Conservation (phyloP, 2,329 filamentous ascomycete species). For the Epichloe typhina region DNA sequence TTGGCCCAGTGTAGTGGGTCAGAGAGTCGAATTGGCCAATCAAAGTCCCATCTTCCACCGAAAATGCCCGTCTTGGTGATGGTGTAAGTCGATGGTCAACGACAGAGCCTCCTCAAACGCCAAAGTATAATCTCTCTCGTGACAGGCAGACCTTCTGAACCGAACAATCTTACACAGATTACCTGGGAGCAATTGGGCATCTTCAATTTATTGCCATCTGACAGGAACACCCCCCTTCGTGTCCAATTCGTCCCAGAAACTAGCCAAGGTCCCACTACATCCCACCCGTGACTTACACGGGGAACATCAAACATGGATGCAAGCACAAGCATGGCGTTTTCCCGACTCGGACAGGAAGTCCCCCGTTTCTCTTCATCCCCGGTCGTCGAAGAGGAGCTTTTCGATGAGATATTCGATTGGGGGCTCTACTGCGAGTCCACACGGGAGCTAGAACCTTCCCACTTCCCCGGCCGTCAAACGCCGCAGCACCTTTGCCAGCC, state of each 20-base stretch:
- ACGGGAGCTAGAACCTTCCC: constrained; percentile 17
- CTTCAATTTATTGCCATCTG: constrained; percentile 26
- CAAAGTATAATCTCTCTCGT: constrained; percentile 26
- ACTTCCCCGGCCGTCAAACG: constrained; percentile 16
- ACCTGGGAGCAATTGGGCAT: constrained; percentile 25
- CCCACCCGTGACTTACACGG: constrained; percentile 26
- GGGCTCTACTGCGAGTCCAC: constrained; percentile 21
- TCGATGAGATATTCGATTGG: constrained; percentile 26
- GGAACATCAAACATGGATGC: constrained; percentile 25
- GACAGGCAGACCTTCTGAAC: constrained; percentile 25
- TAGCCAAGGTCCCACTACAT: constrained; percentile 29
- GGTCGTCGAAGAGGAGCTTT: constrained; percentile 21
- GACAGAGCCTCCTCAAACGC: constrained; percentile 22
- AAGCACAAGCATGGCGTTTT: constrained; percentile 19
- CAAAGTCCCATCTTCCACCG: constrained; percentile 15
- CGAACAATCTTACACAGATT: constrained; percentile 26
- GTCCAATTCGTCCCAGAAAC: constrained; percentile 23
- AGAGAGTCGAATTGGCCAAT: constrained; percentile 14
- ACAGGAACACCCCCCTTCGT: constrained; percentile 18
- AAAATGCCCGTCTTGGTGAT: constrained; percentile 19
- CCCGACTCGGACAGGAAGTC: constrained; percentile 23
- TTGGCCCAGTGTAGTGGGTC: constrained; percentile 15
- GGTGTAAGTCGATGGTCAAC: constrained; percentile 25
- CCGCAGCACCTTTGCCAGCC: constrained; percentile 19
- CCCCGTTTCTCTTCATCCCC: constrained; percentile 22